phyloP scores from a whole-genome alignment of 345 rosid genomes.

The Rubroshorea leprosula region DNA sequence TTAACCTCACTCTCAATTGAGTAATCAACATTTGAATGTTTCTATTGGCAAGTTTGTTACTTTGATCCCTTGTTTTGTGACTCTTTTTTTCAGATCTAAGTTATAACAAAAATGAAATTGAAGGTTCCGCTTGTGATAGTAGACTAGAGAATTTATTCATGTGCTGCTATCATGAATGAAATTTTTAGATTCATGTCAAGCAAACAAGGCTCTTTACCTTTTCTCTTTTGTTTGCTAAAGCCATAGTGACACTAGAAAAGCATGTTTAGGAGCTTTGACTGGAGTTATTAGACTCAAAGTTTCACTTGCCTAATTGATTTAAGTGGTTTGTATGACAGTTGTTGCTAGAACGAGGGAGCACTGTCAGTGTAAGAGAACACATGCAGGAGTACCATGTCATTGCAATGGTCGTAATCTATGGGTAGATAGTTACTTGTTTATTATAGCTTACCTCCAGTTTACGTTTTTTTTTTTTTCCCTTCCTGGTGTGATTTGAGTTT shows the following conservation, averaged over 20 bases:
- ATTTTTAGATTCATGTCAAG: background rate
- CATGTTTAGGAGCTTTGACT: constrained; percentile 1
- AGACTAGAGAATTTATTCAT: too few relatives aligned
- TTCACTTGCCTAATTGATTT: background rate
- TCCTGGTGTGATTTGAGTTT: background rate
- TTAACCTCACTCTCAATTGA: background rate
- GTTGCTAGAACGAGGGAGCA: constrained; percentile 55
- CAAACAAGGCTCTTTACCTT: background rate
- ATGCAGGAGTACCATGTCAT: constrained; percentile 76
- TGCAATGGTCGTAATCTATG: constrained; percentile 79
- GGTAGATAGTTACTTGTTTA: constrained; percentile 33
- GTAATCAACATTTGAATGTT: background rate
- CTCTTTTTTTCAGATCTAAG: background rate
- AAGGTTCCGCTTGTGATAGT: too few relatives aligned
- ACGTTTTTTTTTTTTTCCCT: background rate
- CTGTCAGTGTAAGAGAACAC: constrained; percentile 39
- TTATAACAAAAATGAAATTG: too few relatives aligned
- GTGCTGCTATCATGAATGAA: too few relatives aligned
- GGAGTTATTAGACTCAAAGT: background rate
- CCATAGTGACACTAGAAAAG: background rate
- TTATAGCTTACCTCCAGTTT: background rate
- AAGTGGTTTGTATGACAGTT: constrained; percentile 34
- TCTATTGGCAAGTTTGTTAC: background rate
- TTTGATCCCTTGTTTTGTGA: background rate
- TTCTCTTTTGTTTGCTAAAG: background rate